Evolutionary conservation across 768 basidiomycete species (phyloP).

Genomic region (Serendipita indica): DNA sequence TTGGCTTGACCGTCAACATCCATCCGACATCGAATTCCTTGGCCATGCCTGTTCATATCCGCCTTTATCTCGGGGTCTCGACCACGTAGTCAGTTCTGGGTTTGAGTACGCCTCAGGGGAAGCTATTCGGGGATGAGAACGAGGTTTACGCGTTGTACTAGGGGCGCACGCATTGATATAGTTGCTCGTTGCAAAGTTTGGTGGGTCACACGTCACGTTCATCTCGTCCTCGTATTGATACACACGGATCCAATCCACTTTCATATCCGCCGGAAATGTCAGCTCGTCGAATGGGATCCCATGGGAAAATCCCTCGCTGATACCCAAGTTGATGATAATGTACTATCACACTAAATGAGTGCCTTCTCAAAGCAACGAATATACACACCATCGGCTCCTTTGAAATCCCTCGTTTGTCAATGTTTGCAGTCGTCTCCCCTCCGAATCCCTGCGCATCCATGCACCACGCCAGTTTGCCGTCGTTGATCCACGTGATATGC

Average conservation of each 20-base stretch:
- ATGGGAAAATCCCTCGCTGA: conserved; percentile 43
- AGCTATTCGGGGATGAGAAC: not conserved
- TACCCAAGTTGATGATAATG: conserved; percentile 72
- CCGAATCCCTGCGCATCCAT: conserved; percentile 51
- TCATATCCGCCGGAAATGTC: conserved; percentile 65
- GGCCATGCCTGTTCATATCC: conserved; percentile 4
- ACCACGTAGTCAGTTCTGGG: conserved; percentile 3
- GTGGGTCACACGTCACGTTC: conserved; percentile 51
- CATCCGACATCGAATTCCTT: no score
- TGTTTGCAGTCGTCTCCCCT: conserved; percentile 39
- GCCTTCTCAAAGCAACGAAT: not conserved
- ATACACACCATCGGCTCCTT: conserved; percentile 84
- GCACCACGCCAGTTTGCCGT: conserved; percentile 55
- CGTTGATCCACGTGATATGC: conserved; percentile 72
- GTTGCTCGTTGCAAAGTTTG: conserved; percentile 58
- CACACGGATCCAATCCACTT: conserved; percentile 79
- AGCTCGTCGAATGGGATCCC: conserved; percentile 63
- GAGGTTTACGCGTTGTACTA: conserved; percentile 16
- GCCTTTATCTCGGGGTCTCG: not conserved
- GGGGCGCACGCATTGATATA: conserved; percentile 28
- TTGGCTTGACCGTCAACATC: no score
- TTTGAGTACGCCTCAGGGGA: not conserved
- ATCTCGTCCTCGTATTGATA: conserved; percentile 65
- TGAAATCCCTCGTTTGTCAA: conserved; percentile 53
- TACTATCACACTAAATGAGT: conserved; percentile 31